Conservation (phyloP, 768 basidiomycete genomes). For the Mycena metata region DNA sequence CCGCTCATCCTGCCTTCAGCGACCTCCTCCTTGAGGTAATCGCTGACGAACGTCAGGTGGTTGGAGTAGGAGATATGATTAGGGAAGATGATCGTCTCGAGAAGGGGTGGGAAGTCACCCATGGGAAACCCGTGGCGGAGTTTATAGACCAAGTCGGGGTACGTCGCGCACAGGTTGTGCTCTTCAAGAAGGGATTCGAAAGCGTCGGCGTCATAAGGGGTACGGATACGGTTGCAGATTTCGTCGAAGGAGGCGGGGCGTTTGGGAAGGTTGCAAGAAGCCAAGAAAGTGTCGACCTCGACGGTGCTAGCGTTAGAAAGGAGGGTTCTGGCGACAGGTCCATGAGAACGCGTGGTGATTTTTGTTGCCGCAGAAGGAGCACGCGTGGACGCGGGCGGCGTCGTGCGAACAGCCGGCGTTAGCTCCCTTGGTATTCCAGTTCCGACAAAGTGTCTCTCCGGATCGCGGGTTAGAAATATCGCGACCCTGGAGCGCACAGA, state of each 20-base stretch:
- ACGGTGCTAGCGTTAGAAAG: too few species aligned
- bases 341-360: too few species aligned
- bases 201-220: constrained; percentile 38
- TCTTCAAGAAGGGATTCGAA: constrained; percentile 30
- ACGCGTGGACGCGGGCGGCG: too few species aligned
- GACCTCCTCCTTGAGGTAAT: too few species aligned
- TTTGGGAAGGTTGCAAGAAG: neutral
- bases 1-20: too few species aligned
- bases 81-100: constrained; percentile 35
- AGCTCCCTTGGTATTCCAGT: too few species aligned
- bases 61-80: constrained; percentile 14
- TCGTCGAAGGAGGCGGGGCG: neutral
- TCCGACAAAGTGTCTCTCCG: too few species aligned
- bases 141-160: constrained; percentile 40
- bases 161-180: constrained; percentile 17
- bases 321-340: too few species aligned
- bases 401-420: too few species aligned
- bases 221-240: constrained; percentile 24
- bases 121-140: constrained; percentile 20
- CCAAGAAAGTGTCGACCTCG: constrained; percentile 9
- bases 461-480: too few species aligned
- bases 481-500: too few species aligned
- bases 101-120: constrained; percentile 17
- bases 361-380: too few species aligned
- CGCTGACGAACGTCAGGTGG: constrained; percentile 10